Percentiles rank a stretch among this genome's conserved stretches.
Conservation (phyloP, 371 early-diverging fungal genomes). For the Lichtheimia corymbifera region DNA sequence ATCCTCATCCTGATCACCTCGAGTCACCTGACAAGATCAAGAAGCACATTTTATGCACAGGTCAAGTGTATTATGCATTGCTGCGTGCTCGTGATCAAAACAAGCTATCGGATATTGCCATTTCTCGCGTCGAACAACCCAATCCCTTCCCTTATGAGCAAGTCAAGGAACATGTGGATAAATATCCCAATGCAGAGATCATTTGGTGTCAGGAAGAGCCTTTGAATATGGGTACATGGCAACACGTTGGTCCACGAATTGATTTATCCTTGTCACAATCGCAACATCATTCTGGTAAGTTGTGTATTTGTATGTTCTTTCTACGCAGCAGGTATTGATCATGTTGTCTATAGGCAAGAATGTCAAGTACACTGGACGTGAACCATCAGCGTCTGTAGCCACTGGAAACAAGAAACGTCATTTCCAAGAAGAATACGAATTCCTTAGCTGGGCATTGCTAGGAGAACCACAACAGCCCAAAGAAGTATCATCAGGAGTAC, state of each 20-base stretch:
- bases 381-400: conserved; percentile 92
- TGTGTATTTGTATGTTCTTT: background rate
- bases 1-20: conserved; percentile 78
- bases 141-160: conserved; percentile 96
- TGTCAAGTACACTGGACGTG: conserved; percentile 87
- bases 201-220: conserved; percentile 97
- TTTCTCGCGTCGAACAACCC: conserved; percentile 93
- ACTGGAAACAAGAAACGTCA: conserved; percentile 98
- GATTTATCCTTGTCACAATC: conserved; percentile 77
- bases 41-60: conserved; percentile 90
- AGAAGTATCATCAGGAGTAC: conserved; percentile 69
- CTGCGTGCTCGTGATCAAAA: conserved; percentile 85
- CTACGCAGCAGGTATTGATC: background rate
- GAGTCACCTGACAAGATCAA: conserved; percentile 78
- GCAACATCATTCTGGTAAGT: conserved; percentile 57
- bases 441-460: conserved; percentile 83
- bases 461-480: conserved; percentile 70
- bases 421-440: conserved; percentile 85
- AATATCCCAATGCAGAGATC: conserved; percentile 88
- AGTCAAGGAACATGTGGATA: conserved; percentile 81
- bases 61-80: conserved; percentile 95
- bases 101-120: conserved; percentile 82
- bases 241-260: conserved; percentile 85
- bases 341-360: conserved; percentile 45
- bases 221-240: conserved; percentile 92